phyloP scores from a whole-genome alignment of 306 rosid genomes.

The Medicago lupulina region DNA sequence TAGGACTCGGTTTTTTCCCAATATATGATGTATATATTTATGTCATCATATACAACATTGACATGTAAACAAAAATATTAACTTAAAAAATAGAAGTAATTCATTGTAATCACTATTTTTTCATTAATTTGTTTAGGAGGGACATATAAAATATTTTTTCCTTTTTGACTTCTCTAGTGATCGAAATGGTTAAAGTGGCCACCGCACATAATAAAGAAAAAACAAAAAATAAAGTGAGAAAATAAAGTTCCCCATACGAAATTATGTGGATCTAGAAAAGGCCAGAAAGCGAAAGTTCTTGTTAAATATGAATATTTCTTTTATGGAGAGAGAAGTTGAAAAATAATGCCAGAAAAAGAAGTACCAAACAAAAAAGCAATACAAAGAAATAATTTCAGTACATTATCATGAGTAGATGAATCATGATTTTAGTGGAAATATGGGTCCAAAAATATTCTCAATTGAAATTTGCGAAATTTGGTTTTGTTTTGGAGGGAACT shows the following conservation, averaged over 20 bases:
- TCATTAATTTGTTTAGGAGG: not conserved
- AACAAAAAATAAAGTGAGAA: conserved; percentile 48
- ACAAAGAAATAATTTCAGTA: conserved; percentile 50
- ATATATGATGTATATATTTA: too few relatives aligned
- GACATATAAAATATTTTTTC: conserved; percentile 26
- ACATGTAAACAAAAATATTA: too few relatives aligned
- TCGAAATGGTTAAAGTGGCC: conserved; percentile 49
- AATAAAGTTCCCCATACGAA: conserved; percentile 56
- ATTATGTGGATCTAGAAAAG: conserved; percentile 61
- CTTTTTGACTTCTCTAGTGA: conserved; percentile 48
- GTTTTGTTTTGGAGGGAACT: conserved; percentile 58
- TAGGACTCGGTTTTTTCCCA: too few relatives aligned
- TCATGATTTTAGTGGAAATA: conserved; percentile 60
- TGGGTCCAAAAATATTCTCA: conserved; percentile 50
- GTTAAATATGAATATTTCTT: conserved; percentile 48
- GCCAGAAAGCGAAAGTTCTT: conserved; percentile 71
- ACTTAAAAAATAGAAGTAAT: not conserved
- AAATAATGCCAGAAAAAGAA: conserved; percentile 49
- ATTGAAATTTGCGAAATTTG: conserved; percentile 51
- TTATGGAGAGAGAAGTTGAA: conserved; percentile 42
- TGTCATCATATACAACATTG: too few relatives aligned
- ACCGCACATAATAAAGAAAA: conserved; percentile 42
- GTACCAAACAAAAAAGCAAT: conserved; percentile 57
- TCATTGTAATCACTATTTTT: not conserved
- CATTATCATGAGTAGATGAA: conserved; percentile 56